Evolutionary conservation across 768 basidiomycete genomes (phyloP).

Genomic region (Tephrocybe sp.): DNA sequence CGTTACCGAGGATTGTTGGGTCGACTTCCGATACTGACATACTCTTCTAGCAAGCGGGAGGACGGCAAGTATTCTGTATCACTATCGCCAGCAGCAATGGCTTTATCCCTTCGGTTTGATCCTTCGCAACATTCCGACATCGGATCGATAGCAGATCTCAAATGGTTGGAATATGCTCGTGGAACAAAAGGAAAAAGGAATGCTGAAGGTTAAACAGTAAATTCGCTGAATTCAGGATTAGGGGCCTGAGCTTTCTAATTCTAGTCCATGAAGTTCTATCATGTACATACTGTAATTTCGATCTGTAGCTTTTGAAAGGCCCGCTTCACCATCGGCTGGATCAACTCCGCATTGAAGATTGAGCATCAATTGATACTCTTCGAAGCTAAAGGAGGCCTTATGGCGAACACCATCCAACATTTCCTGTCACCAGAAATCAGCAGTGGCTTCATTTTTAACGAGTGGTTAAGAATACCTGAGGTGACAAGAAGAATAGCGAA

Average conservation of each 20-base stretch:
- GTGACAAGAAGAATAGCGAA: conserved; percentile 69
- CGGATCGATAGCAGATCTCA: conserved; percentile 26
- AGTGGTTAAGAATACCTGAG: conserved; percentile 56
- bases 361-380: conserved; percentile 91
- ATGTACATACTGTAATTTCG: conserved; percentile 84
- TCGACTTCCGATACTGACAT: conserved; percentile 56
- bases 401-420: conserved; percentile 73
- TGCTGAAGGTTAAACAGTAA: conserved; percentile 3
- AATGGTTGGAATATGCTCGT: conserved; percentile 32
- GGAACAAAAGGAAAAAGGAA: conserved; percentile 8
- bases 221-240: conserved; percentile 9
- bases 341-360: conserved; percentile 87
- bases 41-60: conserved; percentile 17
- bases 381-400: conserved; percentile 74
- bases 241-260: conserved; percentile 47
- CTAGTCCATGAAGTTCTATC: conserved; percentile 86
- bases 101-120: conserved; percentile 21
- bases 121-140: conserved; percentile 27
- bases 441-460: background rate
- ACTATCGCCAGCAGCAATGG: conserved; percentile 29
- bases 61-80: conserved; percentile 28
- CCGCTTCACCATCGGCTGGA: conserved; percentile 51
- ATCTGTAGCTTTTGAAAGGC: conserved; percentile 53
- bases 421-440: conserved; percentile 41
- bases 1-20: conserved; percentile 62